Evolutionary conservation across 2,329 filamentous ascomycete species (phyloP), one percentile per base, ranked within the genome.

Genomic region (Colletotrichum acutatum): DNA sequence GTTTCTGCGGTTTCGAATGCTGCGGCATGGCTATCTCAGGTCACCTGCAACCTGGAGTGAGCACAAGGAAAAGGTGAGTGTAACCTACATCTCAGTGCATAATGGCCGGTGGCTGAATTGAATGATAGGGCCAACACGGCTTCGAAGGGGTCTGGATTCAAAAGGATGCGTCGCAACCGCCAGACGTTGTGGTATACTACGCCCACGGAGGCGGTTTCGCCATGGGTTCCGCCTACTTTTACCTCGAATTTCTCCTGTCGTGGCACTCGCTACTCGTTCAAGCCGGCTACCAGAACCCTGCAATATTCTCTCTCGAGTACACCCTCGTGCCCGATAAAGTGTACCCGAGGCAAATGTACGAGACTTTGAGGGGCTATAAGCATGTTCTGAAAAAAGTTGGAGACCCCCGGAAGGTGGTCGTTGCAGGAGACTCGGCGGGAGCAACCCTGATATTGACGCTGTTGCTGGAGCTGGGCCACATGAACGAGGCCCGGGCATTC

Each of bases 221-320:
- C 7, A 94, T 97, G 91, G 95, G 94, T 3, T 95, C 93, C 14
- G 86, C 89, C 22, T 93, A 93, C 83, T 97, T 97, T 81, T 97
- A 97, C 80, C 88, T 95, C 46, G 95, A 97, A 78, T 97, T 96
- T 76, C 86, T 97, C 3, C 84, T 96, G 66, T 89, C 90, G 9
- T 95, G 92, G 92, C 84, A 94, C 14, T 85, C 87, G 56, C 83
- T 95, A 22, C 86, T 97, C 52, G 86, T 90, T 68, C 83, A 88
- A 64, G 84, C 86, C 22, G 93, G 92, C 1, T 96, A 93, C 80
- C 80, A 84, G 11, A 97, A 95, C 78, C 94, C 94, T 0, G 92
- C 93, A 26, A 88, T 97, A 4, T 95, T 97, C 78, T 90, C 92
- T 1, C 85, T 97, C 5, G 94, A 97, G 72, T 97, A 97, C 79